Evolutionary conservation across 169 alveolate genomes (phyloP), one percentile per base, ranked within the genome.

Genomic region (Miamiensis avidus): DNA sequence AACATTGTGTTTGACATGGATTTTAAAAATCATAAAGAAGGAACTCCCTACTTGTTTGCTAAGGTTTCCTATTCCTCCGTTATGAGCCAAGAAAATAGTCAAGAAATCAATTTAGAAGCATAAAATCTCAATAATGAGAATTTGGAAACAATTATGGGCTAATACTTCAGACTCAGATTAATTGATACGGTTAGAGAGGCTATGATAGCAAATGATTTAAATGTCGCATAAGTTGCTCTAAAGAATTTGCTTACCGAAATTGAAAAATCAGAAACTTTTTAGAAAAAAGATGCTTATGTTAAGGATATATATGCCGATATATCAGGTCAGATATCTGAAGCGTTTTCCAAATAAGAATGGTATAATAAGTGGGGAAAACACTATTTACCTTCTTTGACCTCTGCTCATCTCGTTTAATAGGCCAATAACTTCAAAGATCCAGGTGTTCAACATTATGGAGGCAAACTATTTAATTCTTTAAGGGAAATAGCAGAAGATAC

Each of bases 391-490:
- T 77, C 82, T 31, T 34, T 77, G 27, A 0, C 72, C 33, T 32
- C 28, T n/a, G 82, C 82, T 30, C 82, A 77, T 34, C 28, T 27
- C 28, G 74, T 33, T 34, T 33, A 77, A 34, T 29, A 33, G 0
- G 31, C 33, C 28, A 77, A 30, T 25, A 77, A 77, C 6, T 77
- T 77, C 64, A 77, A 77, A 34, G 82, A 77, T 11, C 82, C 65
- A 16, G 82, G 82, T 1, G 74, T 77, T 77, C 72, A 77, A 33
- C 33, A 69, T 6, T 77, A 77, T 33, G 82, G 33, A 0, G 82
- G 82, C 16, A 34, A 33, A 33, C 29, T 77, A 33, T 77, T 77
- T 6, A 77, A 27, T 27, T 32, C 20, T 0, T 31, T 33, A 16
- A 77, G 82, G 33, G 82, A 77, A 11, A 16, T 32, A 77, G 64